These are phyloP conservation scores for Wilcoxina mikolae DNA, from an alignment of 495 filamentous ascomycete genomes.

Conservation along the genomic window DNA sequence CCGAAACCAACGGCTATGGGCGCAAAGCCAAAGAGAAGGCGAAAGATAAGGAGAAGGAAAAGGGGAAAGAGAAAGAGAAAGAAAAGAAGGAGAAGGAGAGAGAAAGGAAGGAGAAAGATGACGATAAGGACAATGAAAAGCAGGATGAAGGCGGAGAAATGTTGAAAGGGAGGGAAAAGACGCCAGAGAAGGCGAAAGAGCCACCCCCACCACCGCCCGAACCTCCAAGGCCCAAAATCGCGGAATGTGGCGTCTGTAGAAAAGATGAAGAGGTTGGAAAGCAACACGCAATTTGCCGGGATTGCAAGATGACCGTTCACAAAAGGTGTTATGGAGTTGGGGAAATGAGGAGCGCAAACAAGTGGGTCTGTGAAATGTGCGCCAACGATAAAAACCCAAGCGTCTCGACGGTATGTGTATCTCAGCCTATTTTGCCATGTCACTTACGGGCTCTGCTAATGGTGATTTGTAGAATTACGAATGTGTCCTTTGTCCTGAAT, in stretches of 20 bases:
- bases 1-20: conserved; percentile 18
- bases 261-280: conserved; percentile 56
- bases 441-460: conserved; percentile 18
- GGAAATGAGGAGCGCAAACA: conserved; percentile 50
- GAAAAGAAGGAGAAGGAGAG: conserved; percentile 3
- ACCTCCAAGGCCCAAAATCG: conserved; percentile 54
- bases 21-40: conserved; percentile 20
- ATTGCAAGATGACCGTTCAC: conserved; percentile 88
- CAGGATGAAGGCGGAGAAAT: conserved; percentile 13
- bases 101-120: background rate
- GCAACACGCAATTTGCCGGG: conserved; percentile 58
- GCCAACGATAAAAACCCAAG: conserved; percentile 76
- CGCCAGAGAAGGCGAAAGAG: conserved; percentile 26
- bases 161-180: conserved; percentile 10
- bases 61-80: conserved; percentile 1
- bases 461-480: conserved; percentile 56
- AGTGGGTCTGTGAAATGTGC: conserved; percentile 96
- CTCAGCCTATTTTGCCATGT: background rate
- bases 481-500: conserved; percentile 76
- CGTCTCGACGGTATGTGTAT: conserved; percentile 58
- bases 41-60: conserved; percentile 1
- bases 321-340: conserved; percentile 77
- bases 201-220: conserved; percentile 48
- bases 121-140: conserved; percentile 23
- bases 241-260: conserved; percentile 76